phyloP scores from a whole-genome alignment of 2,329 filamentous ascomycete genomes.

The Fulvia fulva region DNA sequence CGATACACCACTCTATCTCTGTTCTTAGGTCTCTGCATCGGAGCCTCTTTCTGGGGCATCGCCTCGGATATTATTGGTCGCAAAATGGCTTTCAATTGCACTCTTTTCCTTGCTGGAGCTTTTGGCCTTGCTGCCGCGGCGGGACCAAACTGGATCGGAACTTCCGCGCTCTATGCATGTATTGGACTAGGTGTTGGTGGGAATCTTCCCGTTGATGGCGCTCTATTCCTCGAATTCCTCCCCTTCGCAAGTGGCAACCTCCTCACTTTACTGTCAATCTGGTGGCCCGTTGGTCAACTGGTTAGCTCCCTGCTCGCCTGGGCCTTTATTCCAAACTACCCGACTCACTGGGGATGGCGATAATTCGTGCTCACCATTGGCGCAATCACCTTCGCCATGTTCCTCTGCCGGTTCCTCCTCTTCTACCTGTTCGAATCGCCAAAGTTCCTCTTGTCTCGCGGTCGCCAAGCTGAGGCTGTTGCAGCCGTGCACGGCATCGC shows the following conservation, averaged over 20 bases:
- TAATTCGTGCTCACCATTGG: slow-evolving; percentile 69
- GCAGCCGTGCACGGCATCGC: slow-evolving; percentile 49
- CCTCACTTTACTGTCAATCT: slow-evolving; percentile 77
- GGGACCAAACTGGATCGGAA: slow-evolving; percentile 60
- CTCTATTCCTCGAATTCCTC: slow-evolving; percentile 78
- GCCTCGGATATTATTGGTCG: slow-evolving; percentile 66
- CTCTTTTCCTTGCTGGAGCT: slow-evolving; percentile 64
- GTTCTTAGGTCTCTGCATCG: slow-evolving; percentile 72
- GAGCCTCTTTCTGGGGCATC: slow-evolving; percentile 66
- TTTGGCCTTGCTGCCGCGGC: slow-evolving; percentile 71
- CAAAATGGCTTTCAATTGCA: slow-evolving; percentile 75
- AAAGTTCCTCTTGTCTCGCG: slow-evolving; percentile 74
- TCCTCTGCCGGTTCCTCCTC: slow-evolving; percentile 70
- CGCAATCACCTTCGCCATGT: slow-evolving; percentile 70
- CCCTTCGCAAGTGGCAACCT: slow-evolving; percentile 63
- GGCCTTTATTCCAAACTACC: slow-evolving; percentile 29
- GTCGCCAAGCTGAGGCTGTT: slow-evolving; percentile 73
- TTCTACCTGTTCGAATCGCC: slow-evolving; percentile 83
- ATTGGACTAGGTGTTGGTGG: slow-evolving; percentile 50
- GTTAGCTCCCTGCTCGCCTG: slow-evolving; percentile 55
- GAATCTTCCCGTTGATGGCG: slow-evolving; percentile 74
- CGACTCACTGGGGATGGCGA: slow-evolving; percentile 69
- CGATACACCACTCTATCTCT: slow-evolving; percentile 76
- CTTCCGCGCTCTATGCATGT: slow-evolving; percentile 39
- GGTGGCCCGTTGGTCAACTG: slow-evolving; percentile 82